These are phyloP conservation scores for Paraphoma sp. DNA, from an alignment of 2,329 filamentous ascomycete genomes.

Conservation along the genomic window DNA sequence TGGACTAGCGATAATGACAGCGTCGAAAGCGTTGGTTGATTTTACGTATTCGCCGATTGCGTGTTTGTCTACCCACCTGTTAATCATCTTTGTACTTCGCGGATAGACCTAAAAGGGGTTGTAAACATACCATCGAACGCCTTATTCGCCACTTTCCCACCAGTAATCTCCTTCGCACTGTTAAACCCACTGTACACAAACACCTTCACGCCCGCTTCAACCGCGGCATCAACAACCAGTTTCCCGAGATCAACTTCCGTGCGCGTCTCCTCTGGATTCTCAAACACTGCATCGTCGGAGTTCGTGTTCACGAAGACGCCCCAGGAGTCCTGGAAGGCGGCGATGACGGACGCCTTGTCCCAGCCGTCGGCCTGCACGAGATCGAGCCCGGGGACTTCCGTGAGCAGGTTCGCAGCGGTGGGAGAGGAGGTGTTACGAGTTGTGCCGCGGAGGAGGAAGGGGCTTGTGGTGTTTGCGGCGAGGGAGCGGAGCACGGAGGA, in stretches of 20 bases:
- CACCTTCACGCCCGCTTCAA: conserved; percentile 17
- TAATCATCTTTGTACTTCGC: too few relatives aligned
- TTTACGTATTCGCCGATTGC: conserved; percentile 49
- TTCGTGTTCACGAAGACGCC: conserved; percentile 30
- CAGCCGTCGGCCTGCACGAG: conserved; percentile 29
- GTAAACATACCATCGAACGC: conserved; percentile 26
- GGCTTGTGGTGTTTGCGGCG: conserved; percentile 24
- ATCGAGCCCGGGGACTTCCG: conserved; percentile 7
- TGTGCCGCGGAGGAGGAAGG: conserved; percentile 61
- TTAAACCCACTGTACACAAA: conserved; percentile 28
- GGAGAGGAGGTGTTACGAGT: conserved; percentile 60
- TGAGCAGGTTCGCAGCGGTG: conserved; percentile 50
- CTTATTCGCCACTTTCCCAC: conserved; percentile 15
- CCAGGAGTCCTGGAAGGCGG: conserved; percentile 29
- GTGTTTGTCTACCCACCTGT: conserved; percentile 44
- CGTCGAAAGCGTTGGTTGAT: conserved; percentile 40
- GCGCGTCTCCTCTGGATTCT: conserved; percentile 15
- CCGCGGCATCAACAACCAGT: conserved; percentile 21
- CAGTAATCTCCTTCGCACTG: conserved; percentile 17
- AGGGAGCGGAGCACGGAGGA: conserved; percentile 49
- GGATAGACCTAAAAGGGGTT: too few relatives aligned
- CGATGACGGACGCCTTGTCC: conserved; percentile 23
- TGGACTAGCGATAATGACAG: conserved; percentile 45
- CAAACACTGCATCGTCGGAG: conserved; percentile 22
- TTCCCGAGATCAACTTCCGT: conserved; percentile 26